Evolutionary conservation across 2,329 filamentous ascomycete genomes (phyloP).

Genomic region (Seiridium unicorne): DNA sequence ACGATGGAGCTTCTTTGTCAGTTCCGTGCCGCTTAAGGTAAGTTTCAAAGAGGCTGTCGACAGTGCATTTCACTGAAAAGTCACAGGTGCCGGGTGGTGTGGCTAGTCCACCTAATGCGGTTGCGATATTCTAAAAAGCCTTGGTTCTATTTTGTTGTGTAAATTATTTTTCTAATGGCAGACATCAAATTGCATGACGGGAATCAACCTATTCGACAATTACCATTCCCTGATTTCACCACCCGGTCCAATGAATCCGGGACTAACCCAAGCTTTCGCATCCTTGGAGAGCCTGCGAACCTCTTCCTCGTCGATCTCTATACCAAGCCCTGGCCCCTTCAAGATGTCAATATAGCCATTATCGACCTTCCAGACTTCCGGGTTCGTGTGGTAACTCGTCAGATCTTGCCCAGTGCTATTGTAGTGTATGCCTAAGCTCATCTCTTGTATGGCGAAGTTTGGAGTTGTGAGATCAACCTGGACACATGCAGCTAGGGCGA

Average conservation of each 20-base stretch:
- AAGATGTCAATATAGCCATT: slow-evolving; percentile 63
- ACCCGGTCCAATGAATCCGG: slow-evolving; percentile 67
- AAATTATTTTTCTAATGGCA: background rate
- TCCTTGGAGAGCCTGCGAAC: slow-evolving; percentile 58
- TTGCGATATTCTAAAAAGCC: slow-evolving; percentile 31
- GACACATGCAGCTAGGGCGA: slow-evolving; percentile 69
- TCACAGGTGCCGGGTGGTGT: slow-evolving; percentile 32
- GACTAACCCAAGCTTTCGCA: slow-evolving; percentile 62
- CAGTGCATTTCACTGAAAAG: background rate
- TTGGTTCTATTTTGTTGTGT: background rate
- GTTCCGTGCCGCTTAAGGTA: slow-evolving; percentile 33
- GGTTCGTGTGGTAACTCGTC: slow-evolving; percentile 64
- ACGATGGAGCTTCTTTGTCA: slow-evolving; percentile 40
- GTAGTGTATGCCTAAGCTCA: slow-evolving; percentile 79
- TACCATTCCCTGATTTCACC: slow-evolving; percentile 70
- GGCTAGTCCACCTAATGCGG: slow-evolving; percentile 35
- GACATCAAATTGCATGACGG: background rate
- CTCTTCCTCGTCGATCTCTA: slow-evolving; percentile 69
- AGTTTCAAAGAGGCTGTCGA: background rate
- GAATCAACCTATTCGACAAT: background rate
- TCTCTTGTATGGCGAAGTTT: slow-evolving; percentile 75
- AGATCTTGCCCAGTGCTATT: slow-evolving; percentile 67
- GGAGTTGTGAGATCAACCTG: slow-evolving; percentile 61
- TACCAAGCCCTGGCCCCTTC: slow-evolving; percentile 62
- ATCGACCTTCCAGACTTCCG: slow-evolving; percentile 64